phyloP scores from a whole-genome alignment of 148 eudicot genomes.

The Polygonum aviculare region DNA sequence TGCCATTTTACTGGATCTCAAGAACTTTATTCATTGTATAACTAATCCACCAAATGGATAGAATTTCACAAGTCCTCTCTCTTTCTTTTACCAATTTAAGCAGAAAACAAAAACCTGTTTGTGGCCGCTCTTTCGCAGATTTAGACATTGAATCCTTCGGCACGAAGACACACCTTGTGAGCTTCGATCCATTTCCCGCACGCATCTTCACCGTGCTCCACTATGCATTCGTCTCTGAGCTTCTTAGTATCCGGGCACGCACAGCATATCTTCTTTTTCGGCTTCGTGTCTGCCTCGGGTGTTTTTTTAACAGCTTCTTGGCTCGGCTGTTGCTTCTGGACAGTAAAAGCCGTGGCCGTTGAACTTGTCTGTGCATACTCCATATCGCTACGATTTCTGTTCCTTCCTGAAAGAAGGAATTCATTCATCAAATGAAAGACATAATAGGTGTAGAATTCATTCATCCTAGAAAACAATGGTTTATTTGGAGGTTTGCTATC shows the following conservation, averaged over 20 bases:
- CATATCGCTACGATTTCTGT: not conserved
- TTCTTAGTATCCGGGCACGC: conserved; percentile 94
- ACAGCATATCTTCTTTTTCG: conserved; percentile 93
- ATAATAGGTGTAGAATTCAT: not conserved
- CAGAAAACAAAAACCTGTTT: not conserved
- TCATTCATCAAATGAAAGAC: not conserved
- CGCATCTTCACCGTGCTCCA: conserved; percentile 76
- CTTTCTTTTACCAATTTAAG: not conserved
- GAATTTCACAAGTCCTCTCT: not conserved
- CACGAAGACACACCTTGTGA: conserved; percentile 75
- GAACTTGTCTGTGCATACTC: conserved; percentile 14
- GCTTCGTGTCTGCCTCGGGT: conserved; percentile 42
- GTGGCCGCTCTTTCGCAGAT: not conserved
- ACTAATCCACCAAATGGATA: not conserved
- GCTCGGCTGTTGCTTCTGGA: conserved; percentile 15
- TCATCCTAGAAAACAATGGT: no score
- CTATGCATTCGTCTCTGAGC: conserved; percentile 87
- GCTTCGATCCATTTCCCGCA: conserved; percentile 90
- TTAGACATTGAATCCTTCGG: conserved; percentile 87
- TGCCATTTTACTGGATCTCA: not conserved
- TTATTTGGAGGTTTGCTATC: no score
- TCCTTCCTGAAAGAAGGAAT: not conserved
- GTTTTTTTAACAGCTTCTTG: conserved; percentile 22
- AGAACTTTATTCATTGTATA: not conserved
- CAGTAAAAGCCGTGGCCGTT: conserved; percentile 13